Evolutionary conservation across 768 basidiomycete genomes (phyloP), one percentile per base, ranked within the genome.

Genomic region (Leccinellum albellum): DNA sequence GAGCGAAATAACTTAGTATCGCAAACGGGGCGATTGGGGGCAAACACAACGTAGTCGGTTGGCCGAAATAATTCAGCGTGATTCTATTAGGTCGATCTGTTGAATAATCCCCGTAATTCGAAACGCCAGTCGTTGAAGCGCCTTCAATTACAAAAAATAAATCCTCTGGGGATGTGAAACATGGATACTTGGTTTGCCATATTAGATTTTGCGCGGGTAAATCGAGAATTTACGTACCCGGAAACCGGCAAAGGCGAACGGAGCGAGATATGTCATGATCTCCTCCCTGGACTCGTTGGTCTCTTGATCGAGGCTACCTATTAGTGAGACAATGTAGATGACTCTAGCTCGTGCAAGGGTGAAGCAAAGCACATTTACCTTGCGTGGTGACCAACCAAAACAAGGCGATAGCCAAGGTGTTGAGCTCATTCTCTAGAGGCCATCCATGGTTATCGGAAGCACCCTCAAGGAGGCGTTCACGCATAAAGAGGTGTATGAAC

Each of bases 221-320:
- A 54, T n/a, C 9, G 20, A 29, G 51, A 51, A 55, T 23, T 40
- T 21, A 73, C 81, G 20, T 57, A 82, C 82, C 6, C 78, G 76
- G 63, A 80, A 82, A 24, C 77, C 77, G 14, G 79, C 78, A 61
- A 79, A 75, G 10, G 78, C 76, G 50, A 76, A 74, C n/a, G 81
- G 79, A n/a, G 67, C 66, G 6, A 82, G 70, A 26, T 73, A 66
- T 21, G 65, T 56, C 66, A 73, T 67, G 46, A 78, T 69, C 54
- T 74, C 71, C 9, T 62, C 59, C 35, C 75, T 70, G 23, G 62
- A 55, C 29, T 69, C 66, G 6, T 64, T 65, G 12, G 70, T 68
- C 60, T 82, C 80, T 32, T 66, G 59, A 55, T 65, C 63, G n/a
- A 71, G 67, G 15, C 15, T 10, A 45, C 57, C 67, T 70, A 23